Evolutionary conservation across 306 rosid species (phyloP), one percentile per base, ranked within the genome.

Genomic region (Albizia julibrissin): DNA sequence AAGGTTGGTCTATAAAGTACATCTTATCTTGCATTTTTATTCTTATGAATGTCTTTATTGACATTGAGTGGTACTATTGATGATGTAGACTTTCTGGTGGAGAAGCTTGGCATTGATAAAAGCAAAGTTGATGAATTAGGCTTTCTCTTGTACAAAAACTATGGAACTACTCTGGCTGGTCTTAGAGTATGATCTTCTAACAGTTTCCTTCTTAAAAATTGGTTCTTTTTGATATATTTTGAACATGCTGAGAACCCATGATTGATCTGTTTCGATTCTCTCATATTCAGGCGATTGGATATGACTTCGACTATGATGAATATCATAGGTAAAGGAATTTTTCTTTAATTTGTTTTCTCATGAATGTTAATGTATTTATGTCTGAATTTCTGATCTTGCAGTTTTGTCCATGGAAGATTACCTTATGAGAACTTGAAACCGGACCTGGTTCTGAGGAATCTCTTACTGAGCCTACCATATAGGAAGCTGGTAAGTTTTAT

Each of bases 141-240:
- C 82, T 89, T 88, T 83, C 92, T 91, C 4, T 93, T 96, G 74
- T 96, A 96, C 90, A 94, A 88, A 86, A 87, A 96, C 42, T 96
- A 92, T 80, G 99, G 99, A 86, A 96, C 99, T 16, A 96, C 98
- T 62, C 90, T 96, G 99, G 93, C 98, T 87, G 99, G 99, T 84
- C 91, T 96, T n/a, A 91, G 94, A 97, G 99, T 96, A 96, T 75
- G 81, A 31, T 40, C 56, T 24, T 69, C 65, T 19, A 44, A 1
- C 8, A 58, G 15, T 75, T 61, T 52, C 19, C 12, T 33, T 75
- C 22, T 52, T 18, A 61, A 3, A 80, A 72, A 54, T 69, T 27
- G 70, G 71, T 34, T 71, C 66, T 56, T 10, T 10, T 3, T 76
- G 76, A 49, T 66, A 10, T 56, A 46, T 49, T 69, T 22, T 54